Evolutionary conservation across 306 rosid genomes (phyloP).

Genomic region (Quercus alba): DNA sequence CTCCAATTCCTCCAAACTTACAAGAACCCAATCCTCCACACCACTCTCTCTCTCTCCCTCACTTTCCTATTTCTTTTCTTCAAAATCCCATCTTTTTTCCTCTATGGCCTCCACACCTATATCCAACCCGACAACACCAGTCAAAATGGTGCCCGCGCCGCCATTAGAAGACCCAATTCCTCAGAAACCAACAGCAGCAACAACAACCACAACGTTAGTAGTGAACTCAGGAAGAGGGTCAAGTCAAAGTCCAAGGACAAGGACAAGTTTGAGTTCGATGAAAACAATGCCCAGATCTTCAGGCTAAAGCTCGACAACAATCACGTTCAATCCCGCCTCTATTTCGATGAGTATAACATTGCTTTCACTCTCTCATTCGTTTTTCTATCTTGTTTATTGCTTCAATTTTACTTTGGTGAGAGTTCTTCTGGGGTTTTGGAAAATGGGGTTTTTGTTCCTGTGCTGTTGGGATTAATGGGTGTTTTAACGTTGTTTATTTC

Average conservation of each 20-base stretch:
- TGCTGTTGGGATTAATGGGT: constrained; percentile 41
- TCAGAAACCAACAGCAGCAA: not conserved
- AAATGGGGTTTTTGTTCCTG: constrained; percentile 59
- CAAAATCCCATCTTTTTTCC: constrained; percentile 66
- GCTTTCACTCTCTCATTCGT: constrained; percentile 57
- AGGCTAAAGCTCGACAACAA: constrained; percentile 63
- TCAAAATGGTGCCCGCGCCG: constrained; percentile 53
- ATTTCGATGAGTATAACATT: constrained; percentile 42
- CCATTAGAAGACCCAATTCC: constrained; percentile 73
- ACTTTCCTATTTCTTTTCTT: constrained; percentile 48
- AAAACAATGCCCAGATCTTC: constrained; percentile 90
- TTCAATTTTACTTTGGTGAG: constrained; percentile 42
- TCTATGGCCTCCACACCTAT: constrained; percentile 67
- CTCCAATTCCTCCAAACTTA: constrained; percentile 39
- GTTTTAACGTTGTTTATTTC: constrained; percentile 34
- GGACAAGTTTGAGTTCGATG: constrained; percentile 66
- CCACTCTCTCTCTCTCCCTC: constrained; percentile 46
- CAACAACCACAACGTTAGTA: no score
- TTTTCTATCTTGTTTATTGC: constrained; percentile 48
- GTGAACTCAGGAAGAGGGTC: constrained; percentile 55
- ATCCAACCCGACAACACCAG: constrained; percentile 76
- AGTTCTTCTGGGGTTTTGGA: constrained; percentile 35
- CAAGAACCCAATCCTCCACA: constrained; percentile 65
- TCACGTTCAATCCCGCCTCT: constrained; percentile 72
- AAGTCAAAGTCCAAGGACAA: constrained; percentile 50